phyloP scores from a whole-genome alignment of 2,329 filamentous ascomycete genomes.

The Arthroderma uncinatum region DNA sequence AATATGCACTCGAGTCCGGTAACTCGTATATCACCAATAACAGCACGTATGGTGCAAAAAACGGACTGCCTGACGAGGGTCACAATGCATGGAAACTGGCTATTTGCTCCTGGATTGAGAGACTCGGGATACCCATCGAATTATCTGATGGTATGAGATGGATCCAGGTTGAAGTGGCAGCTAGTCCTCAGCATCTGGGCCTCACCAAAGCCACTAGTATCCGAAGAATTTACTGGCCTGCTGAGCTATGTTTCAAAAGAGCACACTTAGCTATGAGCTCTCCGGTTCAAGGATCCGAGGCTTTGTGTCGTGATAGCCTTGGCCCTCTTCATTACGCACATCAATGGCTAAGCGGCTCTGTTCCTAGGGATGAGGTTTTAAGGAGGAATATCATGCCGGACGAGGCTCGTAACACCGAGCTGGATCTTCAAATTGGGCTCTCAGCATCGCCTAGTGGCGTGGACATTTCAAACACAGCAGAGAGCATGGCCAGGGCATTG shows the following conservation, averaged over 20 bases:
- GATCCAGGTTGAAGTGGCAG: slow-evolving; percentile 31
- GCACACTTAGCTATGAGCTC: slow-evolving; percentile 16
- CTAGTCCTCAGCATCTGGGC: slow-evolving; percentile 12
- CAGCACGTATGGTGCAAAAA: not conserved
- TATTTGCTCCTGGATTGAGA: slow-evolving; percentile 29
- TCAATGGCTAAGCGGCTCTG: slow-evolving; percentile 28
- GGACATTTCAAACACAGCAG: slow-evolving; percentile 23
- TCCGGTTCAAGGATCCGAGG: slow-evolving; percentile 16
- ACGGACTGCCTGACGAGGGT: slow-evolving; percentile 8
- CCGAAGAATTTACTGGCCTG: slow-evolving; percentile 37
- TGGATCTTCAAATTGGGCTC: not conserved
- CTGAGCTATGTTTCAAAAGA: slow-evolving; percentile 33
- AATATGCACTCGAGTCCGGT: not conserved
- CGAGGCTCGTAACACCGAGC: not conserved
- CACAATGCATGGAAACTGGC: slow-evolving; percentile 27
- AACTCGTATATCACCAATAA: not conserved
- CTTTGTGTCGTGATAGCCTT: slow-evolving; percentile 15
- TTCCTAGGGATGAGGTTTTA: slow-evolving; percentile 15
- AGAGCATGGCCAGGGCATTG: slow-evolving; percentile 31
- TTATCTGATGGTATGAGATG: slow-evolving; percentile 26
- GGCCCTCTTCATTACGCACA: slow-evolving; percentile 36
- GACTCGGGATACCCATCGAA: slow-evolving; percentile 26
- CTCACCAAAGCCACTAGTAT: slow-evolving; percentile 22
- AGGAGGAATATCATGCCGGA: not conserved
- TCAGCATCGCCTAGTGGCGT: not conserved